These are phyloP conservation scores for Coemansia sp. DNA, from an alignment of 192 early-diverging fungal species.

Conservation along the genomic window DNA sequence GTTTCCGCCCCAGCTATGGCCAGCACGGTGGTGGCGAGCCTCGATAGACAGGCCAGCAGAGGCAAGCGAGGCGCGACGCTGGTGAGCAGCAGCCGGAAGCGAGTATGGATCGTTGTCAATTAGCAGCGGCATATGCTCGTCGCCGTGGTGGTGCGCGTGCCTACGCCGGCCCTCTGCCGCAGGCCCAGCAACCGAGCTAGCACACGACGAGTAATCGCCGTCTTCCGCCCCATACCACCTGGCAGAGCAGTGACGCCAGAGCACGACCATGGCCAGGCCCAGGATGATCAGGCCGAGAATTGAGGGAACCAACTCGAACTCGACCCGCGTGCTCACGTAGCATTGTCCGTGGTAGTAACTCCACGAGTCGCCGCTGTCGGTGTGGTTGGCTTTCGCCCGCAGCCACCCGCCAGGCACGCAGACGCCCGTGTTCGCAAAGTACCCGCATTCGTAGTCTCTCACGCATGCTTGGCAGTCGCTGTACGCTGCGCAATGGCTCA, in stretches of 20 bases:
- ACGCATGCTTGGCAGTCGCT: conserved; percentile 33
- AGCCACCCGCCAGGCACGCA: conserved; percentile 51
- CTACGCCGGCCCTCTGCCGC: not conserved
- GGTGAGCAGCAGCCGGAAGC: not conserved
- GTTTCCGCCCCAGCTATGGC: not conserved
- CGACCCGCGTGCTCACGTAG: conserved; percentile 31
- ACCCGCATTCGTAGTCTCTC: conserved; percentile 30
- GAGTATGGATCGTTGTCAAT: conserved; percentile 50
- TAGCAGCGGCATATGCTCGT: conserved; percentile 42
- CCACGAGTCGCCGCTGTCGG: conserved; percentile 25
- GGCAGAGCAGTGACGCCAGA: conserved; percentile 31
- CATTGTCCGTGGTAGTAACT: conserved; percentile 51
- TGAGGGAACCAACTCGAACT: conserved; percentile 38
- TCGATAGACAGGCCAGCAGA: conserved; percentile 3
- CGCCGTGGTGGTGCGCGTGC: conserved; percentile 3
- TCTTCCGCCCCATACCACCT: conserved; percentile 5
- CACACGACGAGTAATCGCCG: conserved; percentile 10
- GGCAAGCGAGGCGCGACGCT: not conserved
- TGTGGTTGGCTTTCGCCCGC: conserved; percentile 25
- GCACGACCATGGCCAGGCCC: conserved; percentile 18
- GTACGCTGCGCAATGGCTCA: conserved; percentile 13
- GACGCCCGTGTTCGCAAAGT: conserved; percentile 22
- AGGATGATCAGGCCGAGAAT: conserved; percentile 25
- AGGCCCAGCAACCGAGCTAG: conserved; percentile 9
- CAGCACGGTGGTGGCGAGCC: not conserved